phyloP scores from a whole-genome alignment of 225 moss, liverwort and hornwort genomes.

The Straminergon stramineum region DNA sequence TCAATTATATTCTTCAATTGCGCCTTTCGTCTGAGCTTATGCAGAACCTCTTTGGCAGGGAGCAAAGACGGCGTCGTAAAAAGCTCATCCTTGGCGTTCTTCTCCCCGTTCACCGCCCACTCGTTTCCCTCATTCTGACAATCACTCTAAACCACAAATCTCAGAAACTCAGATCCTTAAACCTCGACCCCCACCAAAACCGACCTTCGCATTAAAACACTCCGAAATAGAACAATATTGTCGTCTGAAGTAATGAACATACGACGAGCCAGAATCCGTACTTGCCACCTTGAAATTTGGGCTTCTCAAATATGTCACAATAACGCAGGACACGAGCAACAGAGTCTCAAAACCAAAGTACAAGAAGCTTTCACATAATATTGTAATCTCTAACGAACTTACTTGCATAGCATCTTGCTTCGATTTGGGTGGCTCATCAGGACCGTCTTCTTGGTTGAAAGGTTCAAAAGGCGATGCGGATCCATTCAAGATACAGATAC shows the following conservation, averaged over 20 bases:
- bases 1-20: conserved; percentile 2
- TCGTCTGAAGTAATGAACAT: not conserved
- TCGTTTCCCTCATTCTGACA: not conserved
- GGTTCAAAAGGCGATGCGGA: conserved; percentile 7
- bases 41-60: conserved; percentile 16
- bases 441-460: conserved; percentile 5
- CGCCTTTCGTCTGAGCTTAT: conserved; percentile 13
- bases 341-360: not conserved
- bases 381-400: not conserved
- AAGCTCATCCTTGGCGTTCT: not conserved
- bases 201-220: not conserved
- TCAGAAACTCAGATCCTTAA: not conserved
- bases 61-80: not conserved
- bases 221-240: not conserved
- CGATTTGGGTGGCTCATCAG: not conserved
- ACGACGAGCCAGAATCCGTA: not conserved
- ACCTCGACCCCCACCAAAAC: not conserved
- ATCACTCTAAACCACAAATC: not conserved
- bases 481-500: not conserved
- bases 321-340: not conserved
- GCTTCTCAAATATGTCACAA: not conserved
- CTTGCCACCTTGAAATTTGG: not conserved
- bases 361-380: not conserved
- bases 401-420: conserved; percentile 1
- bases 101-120: not conserved